These are phyloP conservation scores for Condylostoma magnum DNA, from an alignment of 169 alveolate species.

Conservation along the genomic window DNA sequence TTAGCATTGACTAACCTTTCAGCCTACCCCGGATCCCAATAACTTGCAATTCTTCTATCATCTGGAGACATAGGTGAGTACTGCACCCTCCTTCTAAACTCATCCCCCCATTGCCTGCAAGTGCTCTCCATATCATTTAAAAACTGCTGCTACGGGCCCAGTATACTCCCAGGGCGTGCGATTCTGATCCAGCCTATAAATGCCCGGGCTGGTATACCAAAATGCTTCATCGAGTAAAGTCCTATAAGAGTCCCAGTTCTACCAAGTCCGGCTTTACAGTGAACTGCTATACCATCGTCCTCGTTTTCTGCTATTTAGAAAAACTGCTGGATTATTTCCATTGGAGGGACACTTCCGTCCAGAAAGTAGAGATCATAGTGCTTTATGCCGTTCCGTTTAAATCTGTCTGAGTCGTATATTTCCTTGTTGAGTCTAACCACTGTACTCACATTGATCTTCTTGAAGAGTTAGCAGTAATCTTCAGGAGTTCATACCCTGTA, in stretches of 20 bases:
- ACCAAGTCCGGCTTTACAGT: slow-evolving; percentile 97
- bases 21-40: slow-evolving; percentile 74
- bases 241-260: slow-evolving; percentile 96
- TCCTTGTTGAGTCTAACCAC: slow-evolving; percentile 91
- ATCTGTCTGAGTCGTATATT: slow-evolving; percentile 81
- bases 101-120: slow-evolving; percentile 22
- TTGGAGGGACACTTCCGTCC: slow-evolving; percentile 93
- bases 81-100: background rate
- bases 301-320: slow-evolving; percentile 86
- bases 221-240: slow-evolving; percentile 88
- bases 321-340: slow-evolving; percentile 80
- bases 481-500: slow-evolving; percentile 84
- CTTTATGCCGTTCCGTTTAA: slow-evolving; percentile 71
- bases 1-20: slow-evolving; percentile 69
- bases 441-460: slow-evolving; percentile 73
- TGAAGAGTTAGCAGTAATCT: slow-evolving; percentile 88
- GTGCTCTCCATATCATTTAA: slow-evolving; percentile 2
- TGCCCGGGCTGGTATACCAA: slow-evolving; percentile 88
- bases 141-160: slow-evolving; percentile 93
- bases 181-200: slow-evolving; percentile 94
- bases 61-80: slow-evolving; percentile 25
- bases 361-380: slow-evolving; percentile 84
- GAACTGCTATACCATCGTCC: slow-evolving; percentile 93
- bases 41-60: slow-evolving; percentile 33
- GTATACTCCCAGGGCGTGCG: slow-evolving; percentile 94